Base-by-base conservation (phyloP, 208 protist genomes). In the Spongospora subterranea region DNA sequence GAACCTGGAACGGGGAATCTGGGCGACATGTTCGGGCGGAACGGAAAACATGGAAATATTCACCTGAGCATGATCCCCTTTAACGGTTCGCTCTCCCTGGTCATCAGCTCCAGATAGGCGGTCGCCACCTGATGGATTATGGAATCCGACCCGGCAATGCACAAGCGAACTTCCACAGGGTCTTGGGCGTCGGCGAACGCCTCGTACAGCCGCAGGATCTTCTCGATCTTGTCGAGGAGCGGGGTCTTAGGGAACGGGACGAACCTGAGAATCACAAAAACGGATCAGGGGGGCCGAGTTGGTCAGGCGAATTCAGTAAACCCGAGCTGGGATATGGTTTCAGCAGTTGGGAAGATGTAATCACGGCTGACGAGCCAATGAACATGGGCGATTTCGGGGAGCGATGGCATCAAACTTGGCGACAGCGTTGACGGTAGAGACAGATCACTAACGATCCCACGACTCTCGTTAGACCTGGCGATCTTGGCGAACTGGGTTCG, bases 81-180 rank as follows among this genome's bases (percentile, higher is more conserved):
- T 6, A 82, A n/a, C 71, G 71, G 71, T 82, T 82, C 71, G 71
- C 17, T 82, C n/a, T 82, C 35, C 17, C 71, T 6, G 6, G 6
- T 35, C 17, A 82, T 82, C n/a, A 82, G n/a, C 71, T 82, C 71
- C 6, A 82, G 35, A 43, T 82, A 82, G 40, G 71, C 71, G 6
- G 71, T 82, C 11, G 71, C 71, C 17, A 82, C 71, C 40, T 82
- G 71, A n/a, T 82, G 71, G 71, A 82, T 82, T 6, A 82, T 82
- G 71, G 71, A 6, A n/a, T 82, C 71, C 35, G 71, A 82, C 11
- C 71, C 71, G 71, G 71, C 71, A 35, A 82, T 82, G n/a, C 71
- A 82, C 17, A 82, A 13, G n/a, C 71, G 71, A 43, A 82, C n/a
- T n/a, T 82, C 71, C 17, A 82, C 71, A 39, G 71, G 71, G 71